Conservation (phyloP, 306 rosid species). For the Begonia fuchsioides region DNA sequence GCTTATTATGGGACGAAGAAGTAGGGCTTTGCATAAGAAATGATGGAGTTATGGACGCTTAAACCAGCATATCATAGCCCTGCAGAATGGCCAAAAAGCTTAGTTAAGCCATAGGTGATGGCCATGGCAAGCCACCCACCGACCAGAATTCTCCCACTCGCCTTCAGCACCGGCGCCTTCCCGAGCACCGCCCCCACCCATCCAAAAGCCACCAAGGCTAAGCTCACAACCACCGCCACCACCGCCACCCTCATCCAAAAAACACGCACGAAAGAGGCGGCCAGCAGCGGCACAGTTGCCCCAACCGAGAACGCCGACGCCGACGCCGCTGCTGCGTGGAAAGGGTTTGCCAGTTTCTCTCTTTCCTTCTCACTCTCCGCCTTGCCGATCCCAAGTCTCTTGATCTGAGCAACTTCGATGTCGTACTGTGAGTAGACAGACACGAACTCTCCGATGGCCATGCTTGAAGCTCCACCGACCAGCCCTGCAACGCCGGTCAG, state of each 20-base stretch:
- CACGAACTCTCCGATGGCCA: not conserved
- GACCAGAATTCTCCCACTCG: slow-evolving; percentile 37
- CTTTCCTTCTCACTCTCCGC: slow-evolving; percentile 12
- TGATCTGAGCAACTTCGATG: slow-evolving; percentile 36
- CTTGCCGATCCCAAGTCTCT: slow-evolving; percentile 23
- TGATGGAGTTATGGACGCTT: too few relatives aligned
- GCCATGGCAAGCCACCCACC: slow-evolving; percentile 88
- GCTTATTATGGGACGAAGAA: too few relatives aligned
- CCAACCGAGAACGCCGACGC: slow-evolving; percentile 63
- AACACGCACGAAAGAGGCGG: slow-evolving; percentile 51
- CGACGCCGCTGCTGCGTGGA: slow-evolving; percentile 70
- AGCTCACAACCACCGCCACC: slow-evolving; percentile 42
- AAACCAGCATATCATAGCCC: too few relatives aligned
- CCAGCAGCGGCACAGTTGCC: slow-evolving; percentile 63
- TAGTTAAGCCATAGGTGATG: slow-evolving; percentile 58
- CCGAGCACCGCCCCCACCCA: slow-evolving; percentile 63
- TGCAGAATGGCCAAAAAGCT: slow-evolving; percentile 9
- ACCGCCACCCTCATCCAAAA: slow-evolving; percentile 40
- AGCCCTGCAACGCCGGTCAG: too few relatives aligned
- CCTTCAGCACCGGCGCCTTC: slow-evolving; percentile 39
- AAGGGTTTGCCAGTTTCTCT: slow-evolving; percentile 53
- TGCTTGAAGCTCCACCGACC: too few relatives aligned
- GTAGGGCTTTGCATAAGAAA: too few relatives aligned
- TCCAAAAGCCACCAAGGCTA: slow-evolving; percentile 54
- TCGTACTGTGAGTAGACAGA: slow-evolving; percentile 46